Conservation (phyloP, 192 early-diverging fungal genomes). For the Umbelopsis vinacea region DNA sequence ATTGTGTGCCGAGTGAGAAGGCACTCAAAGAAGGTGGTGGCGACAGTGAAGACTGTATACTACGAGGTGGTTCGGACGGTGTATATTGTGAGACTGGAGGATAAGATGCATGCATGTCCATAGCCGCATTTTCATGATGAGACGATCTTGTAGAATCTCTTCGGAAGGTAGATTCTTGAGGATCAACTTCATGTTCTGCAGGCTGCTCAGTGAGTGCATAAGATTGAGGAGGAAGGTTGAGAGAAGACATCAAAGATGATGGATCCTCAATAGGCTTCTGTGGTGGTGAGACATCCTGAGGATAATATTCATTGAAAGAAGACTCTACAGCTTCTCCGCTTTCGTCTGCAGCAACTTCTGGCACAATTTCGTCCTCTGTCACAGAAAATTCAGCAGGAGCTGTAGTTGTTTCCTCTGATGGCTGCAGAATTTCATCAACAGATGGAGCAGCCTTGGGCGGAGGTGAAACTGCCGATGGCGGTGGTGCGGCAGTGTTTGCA, state of each 20-base stretch:
- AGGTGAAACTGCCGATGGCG: background rate
- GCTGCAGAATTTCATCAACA: background rate
- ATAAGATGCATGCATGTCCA: background rate
- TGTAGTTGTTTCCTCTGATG: too few relatives aligned
- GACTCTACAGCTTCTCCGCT: background rate
- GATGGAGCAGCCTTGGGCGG: background rate
- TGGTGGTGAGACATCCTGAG: background rate
- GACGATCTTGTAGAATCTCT: background rate
- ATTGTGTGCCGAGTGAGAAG: background rate
- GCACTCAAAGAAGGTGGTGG: background rate
- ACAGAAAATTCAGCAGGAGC: too few relatives aligned
- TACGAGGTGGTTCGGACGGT: background rate
- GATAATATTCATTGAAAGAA: too few relatives aligned
- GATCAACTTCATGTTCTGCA: too few relatives aligned
- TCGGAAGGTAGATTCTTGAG: too few relatives aligned
- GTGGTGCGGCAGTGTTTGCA: background rate
- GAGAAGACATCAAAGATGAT: background rate
- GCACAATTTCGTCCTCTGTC: background rate
- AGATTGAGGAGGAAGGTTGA: too few relatives aligned
- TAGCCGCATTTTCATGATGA: background rate
- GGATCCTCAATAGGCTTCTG: background rate
- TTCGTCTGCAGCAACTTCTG: background rate
- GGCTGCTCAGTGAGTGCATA: too few relatives aligned
- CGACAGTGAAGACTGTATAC: conserved; percentile 6
- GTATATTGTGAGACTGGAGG: background rate